Evolutionary conservation across 2,329 filamentous ascomycete species (phyloP).

Genomic region (Ophiostoma himal-ulmi): DNA sequence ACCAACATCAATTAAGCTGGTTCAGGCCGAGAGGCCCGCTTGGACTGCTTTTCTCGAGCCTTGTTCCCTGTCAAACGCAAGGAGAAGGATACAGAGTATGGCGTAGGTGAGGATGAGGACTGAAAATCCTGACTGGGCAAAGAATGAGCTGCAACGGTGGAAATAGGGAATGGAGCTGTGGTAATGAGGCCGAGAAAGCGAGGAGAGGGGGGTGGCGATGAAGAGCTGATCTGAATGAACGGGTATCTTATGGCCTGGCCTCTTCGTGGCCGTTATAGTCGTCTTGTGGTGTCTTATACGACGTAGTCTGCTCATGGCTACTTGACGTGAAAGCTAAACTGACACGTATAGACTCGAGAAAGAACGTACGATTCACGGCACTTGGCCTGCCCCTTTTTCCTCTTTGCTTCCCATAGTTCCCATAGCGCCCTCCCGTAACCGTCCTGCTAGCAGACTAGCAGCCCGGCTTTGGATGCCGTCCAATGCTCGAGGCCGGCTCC

Average conservation of each 20-base stretch:
- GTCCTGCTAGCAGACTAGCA: slow-evolving; percentile 6
- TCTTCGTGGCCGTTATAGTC: too few relatives aligned
- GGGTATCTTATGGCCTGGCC: too few relatives aligned
- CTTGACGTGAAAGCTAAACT: too few relatives aligned
- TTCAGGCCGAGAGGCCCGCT: not conserved
- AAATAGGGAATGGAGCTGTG: slow-evolving; percentile 3
- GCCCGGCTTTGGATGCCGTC: slow-evolving; percentile 9
- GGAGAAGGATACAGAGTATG: not conserved
- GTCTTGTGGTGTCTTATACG: too few relatives aligned
- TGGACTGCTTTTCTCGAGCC: slow-evolving; percentile 5
- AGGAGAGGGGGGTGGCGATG: not conserved
- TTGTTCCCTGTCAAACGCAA: slow-evolving; percentile 9
- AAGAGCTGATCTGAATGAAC: not conserved
- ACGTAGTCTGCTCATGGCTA: too few relatives aligned
- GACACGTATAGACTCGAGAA: not conserved
- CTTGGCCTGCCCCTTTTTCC: not conserved
- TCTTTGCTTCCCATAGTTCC: not conserved
- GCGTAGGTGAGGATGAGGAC: not conserved
- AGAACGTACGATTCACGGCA: not conserved
- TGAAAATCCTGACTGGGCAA: not conserved
- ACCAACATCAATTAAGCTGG: not conserved
- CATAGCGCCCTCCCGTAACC: slow-evolving; percentile 11
- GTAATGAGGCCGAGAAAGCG: not conserved
- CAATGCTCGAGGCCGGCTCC: slow-evolving; percentile 2
- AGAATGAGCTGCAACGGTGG: slow-evolving; percentile 3